A percentile compares a stretch with the other conserved stretches of the same genome.
These are phyloP conservation scores for Hanseniaspora uvarum DNA, from an alignment of 1,139 yeast species.

Conservation along the genomic window DNA sequence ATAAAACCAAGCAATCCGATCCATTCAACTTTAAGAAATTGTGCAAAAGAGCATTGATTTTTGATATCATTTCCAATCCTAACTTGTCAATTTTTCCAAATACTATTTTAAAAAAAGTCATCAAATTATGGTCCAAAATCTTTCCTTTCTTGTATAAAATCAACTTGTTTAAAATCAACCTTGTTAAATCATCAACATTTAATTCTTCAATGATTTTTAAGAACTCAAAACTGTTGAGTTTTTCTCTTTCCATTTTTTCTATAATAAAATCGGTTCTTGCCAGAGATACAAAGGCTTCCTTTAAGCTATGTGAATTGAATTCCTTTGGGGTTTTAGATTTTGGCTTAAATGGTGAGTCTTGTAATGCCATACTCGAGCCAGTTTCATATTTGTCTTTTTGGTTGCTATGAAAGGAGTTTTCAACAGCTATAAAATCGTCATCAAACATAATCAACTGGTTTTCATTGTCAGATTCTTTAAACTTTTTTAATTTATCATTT, in stretches of 20 bases:
- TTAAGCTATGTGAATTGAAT: background rate
- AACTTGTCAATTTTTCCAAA: constrained; percentile 11
- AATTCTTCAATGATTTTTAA: constrained; percentile 13
- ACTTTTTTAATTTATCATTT: constrained; percentile 11
- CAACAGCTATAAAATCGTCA: constrained; percentile 14
- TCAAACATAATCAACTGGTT: constrained; percentile 7
- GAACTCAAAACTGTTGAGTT: constrained; percentile 5
- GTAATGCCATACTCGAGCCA: background rate
- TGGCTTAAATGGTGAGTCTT: constrained; percentile 15
- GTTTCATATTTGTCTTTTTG: background rate
- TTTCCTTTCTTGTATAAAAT: background rate
- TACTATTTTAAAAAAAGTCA: constrained; percentile 7
- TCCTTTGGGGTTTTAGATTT: background rate
- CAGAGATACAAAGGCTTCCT: constrained; percentile 2
- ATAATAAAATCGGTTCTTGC: constrained; percentile 13
- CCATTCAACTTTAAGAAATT: background rate
- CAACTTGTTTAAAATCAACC: constrained; percentile 10
- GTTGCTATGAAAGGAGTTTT: background rate
- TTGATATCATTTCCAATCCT: constrained; percentile 10
- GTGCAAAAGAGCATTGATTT: background rate
- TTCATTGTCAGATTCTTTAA: constrained; percentile 11
- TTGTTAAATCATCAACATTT: background rate
- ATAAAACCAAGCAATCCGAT: background rate
- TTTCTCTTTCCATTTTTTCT: constrained; percentile 5
- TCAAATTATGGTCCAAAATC: background rate